Base-by-base conservation (phyloP, 257 asterid genomes). In the Sherardia arvensis region DNA sequence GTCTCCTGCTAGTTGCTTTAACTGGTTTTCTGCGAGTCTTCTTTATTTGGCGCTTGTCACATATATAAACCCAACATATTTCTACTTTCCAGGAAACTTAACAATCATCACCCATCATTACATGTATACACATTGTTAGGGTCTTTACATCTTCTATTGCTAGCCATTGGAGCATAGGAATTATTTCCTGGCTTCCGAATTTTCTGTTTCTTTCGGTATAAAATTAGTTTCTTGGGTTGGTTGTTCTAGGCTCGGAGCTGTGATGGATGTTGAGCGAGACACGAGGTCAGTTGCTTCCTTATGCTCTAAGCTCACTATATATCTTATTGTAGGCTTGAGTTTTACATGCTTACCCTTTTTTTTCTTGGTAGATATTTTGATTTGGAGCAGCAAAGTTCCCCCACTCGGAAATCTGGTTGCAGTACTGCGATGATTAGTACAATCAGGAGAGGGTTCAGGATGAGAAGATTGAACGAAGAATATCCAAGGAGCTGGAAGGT, bases 391-490 rank as follows among this genome's bases (percentile, higher is more conserved):
- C 61, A 56, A 26, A 26, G 22, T 27, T 60, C 62, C 33, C 59
- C 65, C 4, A 62, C 64, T 18, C 66, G 59, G 67, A 80, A 70
- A 51, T 70, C 76, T 28, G 63, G 43, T n/a, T n/a, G n/a, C n/a
- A n/a, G n/a, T n/a, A n/a, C n/a, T n/a, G n/a, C n/a, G 30, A 25
- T 59, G 15, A 77, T 71, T 12, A 40, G 71, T 25, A 56, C 73
- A 20, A 76, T 74, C 25, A 78, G 71, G 73, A 28, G 72, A 54
- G 79, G 78, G 20, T 29, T 67, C 8, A 69, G 72, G 62, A 57
- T 81, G 27, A 53, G 68, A 36, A 64, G 72, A 71, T 74, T 76
- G 34, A 74, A 62, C 61, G 68, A 57, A 40, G 63, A 62, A 34
- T 61, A 58, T 26, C 27, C 73, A 25, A 28, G n/a, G 5, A 29